Percentiles rank a stretch among this genome's conserved stretches.
Evolutionary conservation across 148 eudicot genomes (phyloP).

Genomic region (Rhododendron simsii): DNA sequence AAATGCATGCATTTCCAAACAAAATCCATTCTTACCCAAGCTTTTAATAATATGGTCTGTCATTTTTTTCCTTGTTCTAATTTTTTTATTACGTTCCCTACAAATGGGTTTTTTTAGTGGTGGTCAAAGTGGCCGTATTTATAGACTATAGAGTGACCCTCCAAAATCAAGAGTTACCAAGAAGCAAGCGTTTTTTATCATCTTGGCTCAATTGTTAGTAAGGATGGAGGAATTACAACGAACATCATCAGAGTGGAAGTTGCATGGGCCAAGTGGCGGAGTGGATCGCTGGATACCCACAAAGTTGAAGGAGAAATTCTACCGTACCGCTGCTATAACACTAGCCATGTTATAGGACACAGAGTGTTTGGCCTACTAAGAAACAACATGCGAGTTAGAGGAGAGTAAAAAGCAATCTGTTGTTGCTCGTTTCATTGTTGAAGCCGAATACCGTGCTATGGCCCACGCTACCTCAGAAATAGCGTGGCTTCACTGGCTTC

Average conservation of each 20-base stretch:
- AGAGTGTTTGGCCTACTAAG: not conserved
- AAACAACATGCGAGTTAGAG: not conserved
- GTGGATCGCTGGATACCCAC: not conserved
- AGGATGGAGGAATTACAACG: not conserved
- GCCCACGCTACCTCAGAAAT: no score
- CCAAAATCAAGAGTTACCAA: not conserved
- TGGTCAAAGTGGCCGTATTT: not conserved
- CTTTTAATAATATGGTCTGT: no score
- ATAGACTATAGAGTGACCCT: not conserved
- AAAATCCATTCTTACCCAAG: no score
- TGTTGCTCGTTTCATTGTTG: no score
- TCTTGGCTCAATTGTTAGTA: not conserved
- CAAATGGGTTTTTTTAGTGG: not conserved
- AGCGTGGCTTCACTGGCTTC: no score
- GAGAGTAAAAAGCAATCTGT: no score
- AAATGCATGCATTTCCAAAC: no score
- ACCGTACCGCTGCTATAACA: not conserved
- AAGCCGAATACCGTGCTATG: no score
- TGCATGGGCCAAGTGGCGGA: not conserved
- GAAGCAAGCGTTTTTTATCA: not conserved
- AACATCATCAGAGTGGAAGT: not conserved
- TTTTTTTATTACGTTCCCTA: no score
- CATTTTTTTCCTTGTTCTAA: no score
- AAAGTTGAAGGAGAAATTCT: not conserved
- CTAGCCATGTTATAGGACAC: not conserved